These are phyloP conservation scores for Melampsora larici-populina DNA, from an alignment of 1,284 basidiomycete species.

Conservation along the genomic window DNA sequence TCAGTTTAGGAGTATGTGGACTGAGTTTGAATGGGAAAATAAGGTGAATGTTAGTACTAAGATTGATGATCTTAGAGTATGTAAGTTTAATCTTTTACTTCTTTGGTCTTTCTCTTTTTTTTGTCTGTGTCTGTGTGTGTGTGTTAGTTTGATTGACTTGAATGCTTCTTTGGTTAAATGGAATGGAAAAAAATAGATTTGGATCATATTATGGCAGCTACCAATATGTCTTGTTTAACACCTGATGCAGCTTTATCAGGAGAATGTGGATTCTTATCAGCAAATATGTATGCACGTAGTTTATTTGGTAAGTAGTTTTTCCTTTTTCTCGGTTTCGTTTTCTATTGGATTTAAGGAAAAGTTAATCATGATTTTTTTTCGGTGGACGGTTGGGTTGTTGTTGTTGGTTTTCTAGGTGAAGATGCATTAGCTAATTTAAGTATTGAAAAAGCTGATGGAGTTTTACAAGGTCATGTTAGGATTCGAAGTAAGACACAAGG, in stretches of 20 bases:
- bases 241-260: conserved; percentile 85
- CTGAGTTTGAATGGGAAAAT: conserved; percentile 98
- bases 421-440: conserved; percentile 95
- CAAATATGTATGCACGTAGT: conserved; percentile 87
- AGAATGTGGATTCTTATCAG: conserved; percentile 87
- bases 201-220: conserved; percentile 82
- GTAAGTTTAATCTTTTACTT: conserved; percentile 22
- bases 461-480: conserved; percentile 81
- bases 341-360: neutral
- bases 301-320: conserved; percentile 65
- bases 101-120: neutral
- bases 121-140: no score
- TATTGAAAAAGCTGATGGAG: conserved; percentile 83
- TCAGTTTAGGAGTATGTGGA: conserved; percentile 91
- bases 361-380: neutral
- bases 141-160: neutral
- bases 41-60: conserved; percentile 84
- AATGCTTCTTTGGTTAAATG: no score
- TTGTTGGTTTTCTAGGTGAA: conserved; percentile 57
- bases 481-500: conserved; percentile 93
- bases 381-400: no score
- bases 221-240: conserved; percentile 95
- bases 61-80: conserved; percentile 55
- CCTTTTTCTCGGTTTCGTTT: neutral
- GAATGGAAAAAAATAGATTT: no score